Evolutionary conservation across 73 alveolate species (phyloP), one percentile per base, ranked within the genome.

Genomic region (Paramecium bursaria): DNA sequence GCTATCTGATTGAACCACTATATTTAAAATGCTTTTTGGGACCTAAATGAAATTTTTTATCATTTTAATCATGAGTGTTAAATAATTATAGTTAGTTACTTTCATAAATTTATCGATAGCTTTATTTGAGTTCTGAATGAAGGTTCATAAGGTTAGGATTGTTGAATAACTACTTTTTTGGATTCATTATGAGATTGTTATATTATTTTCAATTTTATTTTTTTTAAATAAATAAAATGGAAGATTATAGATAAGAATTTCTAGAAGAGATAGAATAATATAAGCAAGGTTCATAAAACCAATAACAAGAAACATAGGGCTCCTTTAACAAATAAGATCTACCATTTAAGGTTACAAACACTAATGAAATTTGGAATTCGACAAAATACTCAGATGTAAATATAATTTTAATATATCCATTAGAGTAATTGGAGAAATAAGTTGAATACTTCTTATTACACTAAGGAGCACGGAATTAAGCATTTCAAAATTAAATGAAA

Each of bases 361-460:
- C 89, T n/a, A 79, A 79, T 42, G 89, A 79, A 25, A 79, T 79
- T 31, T 79, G 89, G 89, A 53, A 61, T 42, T 49, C 80, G 11
- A 79, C 53, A 53, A 53, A 79, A 79, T 79, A 79, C 31, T 79
- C 89, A 25, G 89, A 79, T 54, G 89, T 79, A 79, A 30, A 2
- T 10, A 23, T 60, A 11, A 31, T 3, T 29, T 5, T 13, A 35
- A 9, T 2, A 48, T 33, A 33, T 22, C 46, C n/a, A n/a, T 50
- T 79, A 79, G 89, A 73, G 54, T 54, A 48, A 53, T 33, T 79
- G 89, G 89, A 79, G 89, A 79, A 46, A 48, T 21, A 79, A 79
- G 23, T 54, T 79, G 49, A 27, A 67, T 3, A 79, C 89, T 1
- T 49, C 89, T 19, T 79, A 39, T 33, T 79, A 79, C 73, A 79